A percentile compares a stretch with the other conserved stretches of the same genome.
Conservation (phyloP, 2,329 filamentous ascomycete species). For the Fusarium nematophilum region DNA sequence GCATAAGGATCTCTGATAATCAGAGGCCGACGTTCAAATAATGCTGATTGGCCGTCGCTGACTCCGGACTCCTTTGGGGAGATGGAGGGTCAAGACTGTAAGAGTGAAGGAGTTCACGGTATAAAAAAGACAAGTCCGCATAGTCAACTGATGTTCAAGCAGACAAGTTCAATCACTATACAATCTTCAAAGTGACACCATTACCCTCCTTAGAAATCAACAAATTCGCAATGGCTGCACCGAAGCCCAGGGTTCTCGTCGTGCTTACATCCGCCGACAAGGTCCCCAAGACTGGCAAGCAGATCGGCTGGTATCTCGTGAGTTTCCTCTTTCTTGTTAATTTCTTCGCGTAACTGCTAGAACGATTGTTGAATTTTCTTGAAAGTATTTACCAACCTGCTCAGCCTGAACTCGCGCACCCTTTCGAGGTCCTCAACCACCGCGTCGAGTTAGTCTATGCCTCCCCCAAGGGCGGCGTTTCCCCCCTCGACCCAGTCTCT, state of each 20-base stretch:
- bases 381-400: background rate
- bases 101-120: too few species aligned
- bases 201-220: background rate
- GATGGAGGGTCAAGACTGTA: too few species aligned
- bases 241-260: constrained; percentile 69
- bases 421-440: constrained; percentile 65
- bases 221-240: background rate
- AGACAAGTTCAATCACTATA: too few species aligned
- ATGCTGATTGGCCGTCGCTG: too few species aligned
- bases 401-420: constrained; percentile 71
- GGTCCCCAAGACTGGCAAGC: constrained; percentile 57
- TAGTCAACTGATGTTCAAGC: too few species aligned
- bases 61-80: too few species aligned
- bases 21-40: background rate
- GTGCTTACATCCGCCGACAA: constrained; percentile 72
- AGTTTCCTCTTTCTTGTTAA: too few species aligned
- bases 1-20: background rate
- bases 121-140: too few species aligned
- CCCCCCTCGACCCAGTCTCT: constrained; percentile 69
- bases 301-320: constrained; percentile 78
- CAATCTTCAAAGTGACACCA: background rate
- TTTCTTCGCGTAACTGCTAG: too few species aligned
- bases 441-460: constrained; percentile 65
- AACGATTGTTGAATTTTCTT: too few species aligned
- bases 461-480: constrained; percentile 69